A percentile compares a stretch with the other conserved stretches of the same genome.
Evolutionary conservation across 768 basidiomycete species (phyloP).

Genomic region (Lactarius indigo): DNA sequence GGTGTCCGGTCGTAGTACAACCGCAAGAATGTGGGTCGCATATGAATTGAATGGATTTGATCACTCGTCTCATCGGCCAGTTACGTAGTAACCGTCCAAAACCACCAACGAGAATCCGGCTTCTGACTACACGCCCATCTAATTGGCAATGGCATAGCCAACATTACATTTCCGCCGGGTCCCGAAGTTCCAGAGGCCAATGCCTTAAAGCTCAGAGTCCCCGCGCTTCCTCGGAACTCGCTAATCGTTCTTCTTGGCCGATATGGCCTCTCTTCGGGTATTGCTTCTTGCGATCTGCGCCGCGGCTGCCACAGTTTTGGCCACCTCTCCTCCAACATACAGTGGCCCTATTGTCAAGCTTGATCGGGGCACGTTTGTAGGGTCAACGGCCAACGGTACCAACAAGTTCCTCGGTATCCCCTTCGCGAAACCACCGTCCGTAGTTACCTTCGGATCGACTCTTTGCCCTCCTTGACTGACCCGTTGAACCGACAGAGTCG

Average conservation of each 20-base stretch:
- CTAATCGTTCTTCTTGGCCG: not conserved
- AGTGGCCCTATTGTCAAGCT: slow-evolving; percentile 28
- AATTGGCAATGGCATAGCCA: too few relatives aligned
- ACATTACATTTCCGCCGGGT: too few relatives aligned
- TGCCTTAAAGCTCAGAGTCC: not conserved
- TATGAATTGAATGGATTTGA: too few relatives aligned
- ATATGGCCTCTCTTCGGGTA: not conserved
- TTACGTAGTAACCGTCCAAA: too few relatives aligned
- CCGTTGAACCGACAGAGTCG: slow-evolving; percentile 27
- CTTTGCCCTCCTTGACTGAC: not conserved
- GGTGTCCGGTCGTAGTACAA: too few relatives aligned
- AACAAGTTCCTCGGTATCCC: slow-evolving; percentile 40
- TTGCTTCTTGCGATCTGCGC: not conserved
- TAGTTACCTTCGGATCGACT: not conserved
- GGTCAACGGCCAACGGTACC: slow-evolving; percentile 27
- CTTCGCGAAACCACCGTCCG: slow-evolving; percentile 39
- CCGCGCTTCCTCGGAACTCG: not conserved
- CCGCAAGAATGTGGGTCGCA: too few relatives aligned
- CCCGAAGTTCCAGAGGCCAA: too few relatives aligned
- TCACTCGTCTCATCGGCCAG: too few relatives aligned
- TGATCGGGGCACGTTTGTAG: slow-evolving; percentile 32
- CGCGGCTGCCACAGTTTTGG: not conserved
- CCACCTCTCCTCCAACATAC: not conserved
- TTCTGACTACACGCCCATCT: too few relatives aligned
- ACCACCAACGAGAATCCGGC: too few relatives aligned